Conservation (phyloP, 352 stramenopile genomes). For the Phytophthora megakarya region DNA sequence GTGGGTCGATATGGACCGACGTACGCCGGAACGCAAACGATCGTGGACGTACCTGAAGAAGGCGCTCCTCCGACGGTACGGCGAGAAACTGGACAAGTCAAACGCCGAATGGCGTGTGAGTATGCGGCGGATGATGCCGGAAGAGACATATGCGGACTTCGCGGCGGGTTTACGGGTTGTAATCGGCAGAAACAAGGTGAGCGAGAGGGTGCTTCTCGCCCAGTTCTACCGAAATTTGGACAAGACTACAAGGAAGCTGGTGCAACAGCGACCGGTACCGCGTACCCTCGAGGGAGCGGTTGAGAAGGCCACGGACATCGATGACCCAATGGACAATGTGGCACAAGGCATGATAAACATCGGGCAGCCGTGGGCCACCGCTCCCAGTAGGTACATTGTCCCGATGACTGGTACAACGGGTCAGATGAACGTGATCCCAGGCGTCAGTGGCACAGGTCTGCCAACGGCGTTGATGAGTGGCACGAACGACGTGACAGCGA, state of each 20-base stretch:
- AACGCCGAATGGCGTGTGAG: constrained; percentile 4
- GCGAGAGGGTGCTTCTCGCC: neutral
- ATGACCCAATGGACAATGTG: constrained; percentile 5
- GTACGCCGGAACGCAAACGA: too few relatives aligned
- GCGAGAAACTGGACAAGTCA: too few relatives aligned
- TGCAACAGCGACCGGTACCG: neutral
- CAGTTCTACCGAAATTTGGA: constrained; percentile 8
- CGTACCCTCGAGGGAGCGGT: neutral
- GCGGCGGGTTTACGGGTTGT: neutral
- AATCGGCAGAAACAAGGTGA: neutral
- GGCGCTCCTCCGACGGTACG: too few relatives aligned
- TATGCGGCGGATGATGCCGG: neutral
- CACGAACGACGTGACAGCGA: too few relatives aligned
- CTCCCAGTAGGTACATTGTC: neutral
- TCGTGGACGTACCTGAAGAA: too few relatives aligned
- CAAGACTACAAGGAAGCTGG: neutral
- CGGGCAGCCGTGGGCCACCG: constrained; percentile 1
- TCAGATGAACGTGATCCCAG: too few relatives aligned
- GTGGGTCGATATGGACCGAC: too few relatives aligned
- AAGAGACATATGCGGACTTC: constrained; percentile 13
- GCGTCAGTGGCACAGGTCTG: too few relatives aligned
- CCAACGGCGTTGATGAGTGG: too few relatives aligned
- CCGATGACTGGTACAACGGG: neutral
- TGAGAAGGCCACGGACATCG: neutral
- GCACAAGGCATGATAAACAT: neutral